Percentiles rank a stretch among this genome's conserved stretches.
These are phyloP conservation scores for Rhypophila decipiens DNA, from an alignment of 495 filamentous ascomycete species.

Conservation along the genomic window DNA sequence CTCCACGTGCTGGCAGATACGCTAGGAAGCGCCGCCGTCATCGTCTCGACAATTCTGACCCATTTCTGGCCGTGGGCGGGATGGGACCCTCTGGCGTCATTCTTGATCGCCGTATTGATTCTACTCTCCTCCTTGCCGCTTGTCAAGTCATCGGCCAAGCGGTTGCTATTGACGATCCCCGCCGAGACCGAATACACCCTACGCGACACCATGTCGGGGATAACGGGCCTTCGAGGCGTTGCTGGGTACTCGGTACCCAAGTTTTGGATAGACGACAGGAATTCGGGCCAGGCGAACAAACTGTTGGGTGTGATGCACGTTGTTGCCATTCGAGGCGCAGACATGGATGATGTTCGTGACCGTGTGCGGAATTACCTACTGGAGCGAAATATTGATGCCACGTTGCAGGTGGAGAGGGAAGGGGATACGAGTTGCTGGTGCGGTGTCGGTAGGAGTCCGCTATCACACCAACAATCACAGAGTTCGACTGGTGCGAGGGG, in stretches of 20 bases:
- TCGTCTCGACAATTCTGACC: conserved; percentile 82
- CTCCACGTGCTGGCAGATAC: conserved; percentile 94
- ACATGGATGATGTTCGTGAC: conserved; percentile 71
- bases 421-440: conserved; percentile 80
- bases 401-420: conserved; percentile 70
- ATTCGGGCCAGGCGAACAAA: conserved; percentile 38
- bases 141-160: conserved; percentile 74
- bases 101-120: conserved; percentile 88
- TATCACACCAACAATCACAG: conserved; percentile 16
- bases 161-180: conserved; percentile 76
- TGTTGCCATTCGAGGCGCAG: conserved; percentile 59
- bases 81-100: conserved; percentile 94
- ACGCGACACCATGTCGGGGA: conserved; percentile 75
- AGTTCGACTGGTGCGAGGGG: too few relatives aligned
- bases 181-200: conserved; percentile 83
- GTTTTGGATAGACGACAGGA: conserved; percentile 87
- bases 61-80: conserved; percentile 82
- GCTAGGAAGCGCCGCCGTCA: conserved; percentile 87
- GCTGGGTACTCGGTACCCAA: conserved; percentile 79
- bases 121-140: conserved; percentile 82
- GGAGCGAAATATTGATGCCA: conserved; percentile 60
- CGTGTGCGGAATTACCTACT: conserved; percentile 54
- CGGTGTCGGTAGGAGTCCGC: conserved; percentile 35
- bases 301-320: conserved; percentile 78
- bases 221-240: conserved; percentile 77